Evolutionary conservation across 352 stramenopile genomes (phyloP).

Genomic region (Globisporangium rhizosaccharum): DNA sequence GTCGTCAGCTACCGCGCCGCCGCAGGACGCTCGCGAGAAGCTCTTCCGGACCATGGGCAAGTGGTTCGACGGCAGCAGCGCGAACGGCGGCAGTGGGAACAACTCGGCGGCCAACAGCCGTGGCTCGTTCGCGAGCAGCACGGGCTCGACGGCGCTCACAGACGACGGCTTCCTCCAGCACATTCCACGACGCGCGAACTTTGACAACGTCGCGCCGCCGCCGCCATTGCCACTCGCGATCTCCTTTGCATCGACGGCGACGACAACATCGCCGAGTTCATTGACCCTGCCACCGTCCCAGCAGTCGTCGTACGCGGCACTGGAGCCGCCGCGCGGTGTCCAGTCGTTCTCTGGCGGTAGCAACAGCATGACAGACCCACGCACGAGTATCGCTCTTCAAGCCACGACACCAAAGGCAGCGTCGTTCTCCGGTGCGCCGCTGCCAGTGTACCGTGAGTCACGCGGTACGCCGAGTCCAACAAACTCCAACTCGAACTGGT

Average conservation of each 20-base stretch:
- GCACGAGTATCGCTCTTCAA: not conserved
- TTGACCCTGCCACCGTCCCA: not conserved
- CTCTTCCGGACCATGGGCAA: conserved; percentile 55
- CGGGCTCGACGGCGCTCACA: conserved; percentile 1
- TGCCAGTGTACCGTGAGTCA: not conserved
- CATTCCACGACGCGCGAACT: conserved; percentile 6
- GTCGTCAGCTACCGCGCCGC: not conserved
- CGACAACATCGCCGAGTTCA: conserved; percentile 1
- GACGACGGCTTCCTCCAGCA: conserved; percentile 9
- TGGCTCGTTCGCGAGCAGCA: conserved; percentile 10
- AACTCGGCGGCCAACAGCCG: conserved; percentile 8
- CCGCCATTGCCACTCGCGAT: conserved; percentile 3
- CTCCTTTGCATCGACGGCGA: conserved; percentile 3
- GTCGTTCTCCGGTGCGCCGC: not conserved
- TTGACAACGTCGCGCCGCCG: conserved; percentile 5
- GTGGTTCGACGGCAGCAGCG: conserved; percentile 23
- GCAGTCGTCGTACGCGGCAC: not conserved
- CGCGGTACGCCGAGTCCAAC: conserved; percentile 6
- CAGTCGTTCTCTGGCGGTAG: not conserved
- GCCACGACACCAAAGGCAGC: not conserved
- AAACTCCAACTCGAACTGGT: conserved; percentile 6
- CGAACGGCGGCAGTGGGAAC: conserved; percentile 1
- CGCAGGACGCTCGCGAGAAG: conserved; percentile 25
- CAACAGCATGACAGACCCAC: too few species aligned
- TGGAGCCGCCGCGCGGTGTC: not conserved